These are phyloP conservation scores for Hygrophorus pudorinus DNA, from an alignment of 768 basidiomycete genomes.

Conservation along the genomic window DNA sequence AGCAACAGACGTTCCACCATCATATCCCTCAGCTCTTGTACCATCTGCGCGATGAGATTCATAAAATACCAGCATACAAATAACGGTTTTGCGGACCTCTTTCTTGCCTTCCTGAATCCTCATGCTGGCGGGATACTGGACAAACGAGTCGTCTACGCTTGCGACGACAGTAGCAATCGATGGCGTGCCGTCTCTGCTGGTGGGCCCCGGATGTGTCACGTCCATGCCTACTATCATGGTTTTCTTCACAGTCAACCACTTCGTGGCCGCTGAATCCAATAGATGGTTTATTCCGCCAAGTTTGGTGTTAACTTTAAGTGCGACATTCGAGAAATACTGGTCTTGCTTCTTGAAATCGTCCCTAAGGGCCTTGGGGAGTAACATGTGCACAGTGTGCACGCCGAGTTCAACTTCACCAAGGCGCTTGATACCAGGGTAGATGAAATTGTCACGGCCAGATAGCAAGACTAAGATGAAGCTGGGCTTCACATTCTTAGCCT, in stretches of 20 bases:
- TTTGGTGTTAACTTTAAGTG: constrained; percentile 76
- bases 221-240: constrained; percentile 86
- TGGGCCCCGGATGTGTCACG: constrained; percentile 71
- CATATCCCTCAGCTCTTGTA: constrained; percentile 56
- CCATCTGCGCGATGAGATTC: constrained; percentile 42
- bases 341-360: constrained; percentile 51
- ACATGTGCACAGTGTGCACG: constrained; percentile 68
- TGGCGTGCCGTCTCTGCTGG: constrained; percentile 59
- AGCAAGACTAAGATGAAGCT: constrained; percentile 65
- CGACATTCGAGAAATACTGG: constrained; percentile 77
- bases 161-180: constrained; percentile 81
- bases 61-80: not conserved
- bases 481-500: constrained; percentile 27
- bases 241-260: constrained; percentile 53
- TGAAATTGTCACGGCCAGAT: constrained; percentile 55
- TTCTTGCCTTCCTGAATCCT: constrained; percentile 50
- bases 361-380: constrained; percentile 47
- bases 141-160: constrained; percentile 57
- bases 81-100: constrained; percentile 22
- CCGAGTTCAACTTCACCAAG: constrained; percentile 69
- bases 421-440: constrained; percentile 77
- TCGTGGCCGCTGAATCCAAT: constrained; percentile 33
- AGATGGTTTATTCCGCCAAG: constrained; percentile 74
- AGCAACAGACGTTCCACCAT: constrained; percentile 55
- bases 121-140: constrained; percentile 71